These are phyloP conservation scores for Hemerocallis citrina DNA, from an alignment of 106 monocot species.

Conservation along the genomic window DNA sequence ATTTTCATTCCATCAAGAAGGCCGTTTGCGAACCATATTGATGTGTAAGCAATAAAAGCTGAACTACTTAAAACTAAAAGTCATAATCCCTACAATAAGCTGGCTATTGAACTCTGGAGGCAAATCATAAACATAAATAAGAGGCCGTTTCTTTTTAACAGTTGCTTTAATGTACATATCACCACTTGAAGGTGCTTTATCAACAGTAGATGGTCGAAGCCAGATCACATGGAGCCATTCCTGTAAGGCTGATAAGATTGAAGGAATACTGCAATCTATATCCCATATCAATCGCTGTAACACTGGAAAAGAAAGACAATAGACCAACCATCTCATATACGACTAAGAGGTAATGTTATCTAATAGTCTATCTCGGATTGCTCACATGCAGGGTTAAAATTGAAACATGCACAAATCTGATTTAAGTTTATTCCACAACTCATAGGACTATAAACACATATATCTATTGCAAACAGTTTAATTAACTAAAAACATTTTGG, in stretches of 20 bases:
- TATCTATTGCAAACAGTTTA: not conserved
- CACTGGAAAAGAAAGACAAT: conserved; percentile 43
- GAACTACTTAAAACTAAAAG: not conserved
- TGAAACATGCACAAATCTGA: not conserved
- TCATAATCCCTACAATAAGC: conserved; percentile 73
- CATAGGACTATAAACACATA: not conserved
- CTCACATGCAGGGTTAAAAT: not conserved
- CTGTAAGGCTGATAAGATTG: conserved; percentile 37
- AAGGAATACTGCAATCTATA: conserved; percentile 97
- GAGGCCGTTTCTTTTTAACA: conserved; percentile 80
- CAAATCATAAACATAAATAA: conserved; percentile 95
- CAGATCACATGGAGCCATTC: conserved; percentile 78
- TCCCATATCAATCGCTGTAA: conserved; percentile 73
- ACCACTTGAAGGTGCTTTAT: conserved; percentile 15
- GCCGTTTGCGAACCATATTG: no score
- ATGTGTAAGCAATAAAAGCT: no score
- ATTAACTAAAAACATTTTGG: conserved; percentile 66
- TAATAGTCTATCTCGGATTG: no score
- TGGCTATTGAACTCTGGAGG: conserved; percentile 89
- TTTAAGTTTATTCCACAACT: not conserved
- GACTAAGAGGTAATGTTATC: not conserved
- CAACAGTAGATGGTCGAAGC: conserved; percentile 60
- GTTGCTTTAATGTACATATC: conserved; percentile 24
- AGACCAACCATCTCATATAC: not conserved
- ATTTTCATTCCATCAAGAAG: no score